A percentile compares a stretch with the other conserved stretches of the same genome.
phyloP scores from a whole-genome alignment of 371 early-diverging fungal genomes.

The Coemansia sp. region DNA sequence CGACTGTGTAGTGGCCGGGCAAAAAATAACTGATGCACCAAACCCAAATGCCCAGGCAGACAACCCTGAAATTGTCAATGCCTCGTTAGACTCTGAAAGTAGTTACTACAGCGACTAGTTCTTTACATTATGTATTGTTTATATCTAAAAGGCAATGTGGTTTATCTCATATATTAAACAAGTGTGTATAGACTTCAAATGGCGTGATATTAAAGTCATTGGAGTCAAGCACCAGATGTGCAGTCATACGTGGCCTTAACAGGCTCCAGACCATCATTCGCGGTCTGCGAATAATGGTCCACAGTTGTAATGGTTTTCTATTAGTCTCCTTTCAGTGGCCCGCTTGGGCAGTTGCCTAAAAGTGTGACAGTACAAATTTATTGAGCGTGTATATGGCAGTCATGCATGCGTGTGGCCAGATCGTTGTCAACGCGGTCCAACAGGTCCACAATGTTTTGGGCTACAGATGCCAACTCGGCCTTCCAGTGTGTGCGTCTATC shows the following conservation, averaged over 20 bases:
- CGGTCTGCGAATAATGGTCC: too few species aligned
- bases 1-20: constrained; percentile 15
- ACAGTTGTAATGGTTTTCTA: too few species aligned
- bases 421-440: constrained; percentile 1
- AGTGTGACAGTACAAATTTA: neutral
- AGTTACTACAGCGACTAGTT: constrained; percentile 1
- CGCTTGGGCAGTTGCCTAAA: too few species aligned
- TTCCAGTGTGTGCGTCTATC: neutral
- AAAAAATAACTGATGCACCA: constrained; percentile 10
- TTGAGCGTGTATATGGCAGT: neutral
- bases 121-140: too few species aligned
- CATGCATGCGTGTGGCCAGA: neutral
- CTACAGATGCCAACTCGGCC: constrained; percentile 5
- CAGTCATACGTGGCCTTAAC: too few species aligned
- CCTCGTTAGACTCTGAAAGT: constrained; percentile 14
- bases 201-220: too few species aligned
- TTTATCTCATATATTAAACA: too few species aligned
- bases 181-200: too few species aligned
- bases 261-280: too few species aligned
- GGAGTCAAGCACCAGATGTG: too few species aligned
- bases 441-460: constrained; percentile 3
- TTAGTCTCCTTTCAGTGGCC: too few species aligned
- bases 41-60: constrained; percentile 3
- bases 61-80: constrained; percentile 15
- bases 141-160: too few species aligned